Conservation (phyloP, 129 eudicot genomes). For the Tanacetum coccineum region DNA sequence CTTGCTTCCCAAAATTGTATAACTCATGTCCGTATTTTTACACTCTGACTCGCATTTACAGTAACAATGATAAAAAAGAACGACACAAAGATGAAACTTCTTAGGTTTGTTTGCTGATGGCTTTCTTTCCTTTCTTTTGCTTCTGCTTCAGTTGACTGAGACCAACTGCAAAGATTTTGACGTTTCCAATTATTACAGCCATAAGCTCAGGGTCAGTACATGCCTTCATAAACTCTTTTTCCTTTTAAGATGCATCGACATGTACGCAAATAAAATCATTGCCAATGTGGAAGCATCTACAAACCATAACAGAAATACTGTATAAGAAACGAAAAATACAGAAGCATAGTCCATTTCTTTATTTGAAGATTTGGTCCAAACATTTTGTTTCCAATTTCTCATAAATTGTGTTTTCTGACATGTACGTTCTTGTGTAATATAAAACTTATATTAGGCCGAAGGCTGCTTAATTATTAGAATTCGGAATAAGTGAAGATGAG, state of each 20-base stretch:
- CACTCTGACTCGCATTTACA: constrained; percentile 12
- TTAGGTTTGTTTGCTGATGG: constrained; percentile 43
- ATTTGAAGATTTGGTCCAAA: background rate
- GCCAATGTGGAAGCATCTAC: constrained; percentile 90
- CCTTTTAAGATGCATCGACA: constrained; percentile 60
- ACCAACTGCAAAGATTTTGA: constrained; percentile 80
- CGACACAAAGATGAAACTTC: background rate
- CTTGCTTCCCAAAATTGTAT: background rate
- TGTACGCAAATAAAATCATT: constrained; percentile 76
- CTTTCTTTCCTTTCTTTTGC: constrained; percentile 88
- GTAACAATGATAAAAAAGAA: background rate
- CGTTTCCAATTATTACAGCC: constrained; percentile 84
- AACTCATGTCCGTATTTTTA: background rate
- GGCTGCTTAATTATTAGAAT: background rate
- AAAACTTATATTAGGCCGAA: background rate
- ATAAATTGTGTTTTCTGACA: no score
- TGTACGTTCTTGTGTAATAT: background rate
- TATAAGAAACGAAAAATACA: background rate
- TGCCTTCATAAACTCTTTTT: constrained; percentile 96
- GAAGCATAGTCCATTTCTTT: background rate
- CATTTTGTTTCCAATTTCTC: background rate
- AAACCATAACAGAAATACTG: background rate
- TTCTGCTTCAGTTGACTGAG: constrained; percentile 85
- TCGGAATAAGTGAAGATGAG: background rate
- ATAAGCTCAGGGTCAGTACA: constrained; percentile 90